Base-by-base conservation (phyloP, 1,284 basidiomycete genomes). In the Leccinum fallax region DNA sequence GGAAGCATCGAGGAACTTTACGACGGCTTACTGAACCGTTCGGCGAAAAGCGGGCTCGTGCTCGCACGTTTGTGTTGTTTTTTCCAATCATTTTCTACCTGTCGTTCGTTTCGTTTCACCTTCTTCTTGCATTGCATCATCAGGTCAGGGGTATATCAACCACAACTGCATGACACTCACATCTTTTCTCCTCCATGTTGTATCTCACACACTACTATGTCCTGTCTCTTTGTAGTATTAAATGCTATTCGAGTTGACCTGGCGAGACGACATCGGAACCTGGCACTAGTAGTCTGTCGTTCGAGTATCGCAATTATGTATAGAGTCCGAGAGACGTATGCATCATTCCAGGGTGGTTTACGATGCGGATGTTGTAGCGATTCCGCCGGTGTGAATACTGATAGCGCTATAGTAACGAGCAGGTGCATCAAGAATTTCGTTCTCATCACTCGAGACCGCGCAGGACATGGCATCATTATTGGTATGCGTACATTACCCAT, bases 1-100 rank as follows among this genome's bases (percentile, higher is more conserved):
- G 65, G 82, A 85, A 65, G 68, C 71, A 11, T 79, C 77, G 61
- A 76, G 83, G 67, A 84, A 85, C 72, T 85, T 85, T 70, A 85
- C 84, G 60, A 63, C 64, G 38, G 72, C 53, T 55, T 77, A 74
- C 55, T 78, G 63, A 51, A 51, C 49, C 71, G 32, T 28, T 4
- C 38, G 32, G 52, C 36, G 32, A 63, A 63, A 62, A 55, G 55
- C 19, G 60, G 32, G 48, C 13, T n/a, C 43, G 19, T 10, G 56
- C 43, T 43, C n/a, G 32, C 13, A 24, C n/a, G 36, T 48, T 57
- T 60, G 60, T 3, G 2, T 6, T 5, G 11, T 36, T 13, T 38
- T 38, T 43, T 43, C 43, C n/a, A 19, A 1, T 21, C 43, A 21
- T 46, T 21, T 46, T 46, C 19, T 46, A 43, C 40, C 10, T 10